Evolutionary conservation across 352 stramenopile genomes (phyloP).

Genomic region (Pythium chondricola): DNA sequence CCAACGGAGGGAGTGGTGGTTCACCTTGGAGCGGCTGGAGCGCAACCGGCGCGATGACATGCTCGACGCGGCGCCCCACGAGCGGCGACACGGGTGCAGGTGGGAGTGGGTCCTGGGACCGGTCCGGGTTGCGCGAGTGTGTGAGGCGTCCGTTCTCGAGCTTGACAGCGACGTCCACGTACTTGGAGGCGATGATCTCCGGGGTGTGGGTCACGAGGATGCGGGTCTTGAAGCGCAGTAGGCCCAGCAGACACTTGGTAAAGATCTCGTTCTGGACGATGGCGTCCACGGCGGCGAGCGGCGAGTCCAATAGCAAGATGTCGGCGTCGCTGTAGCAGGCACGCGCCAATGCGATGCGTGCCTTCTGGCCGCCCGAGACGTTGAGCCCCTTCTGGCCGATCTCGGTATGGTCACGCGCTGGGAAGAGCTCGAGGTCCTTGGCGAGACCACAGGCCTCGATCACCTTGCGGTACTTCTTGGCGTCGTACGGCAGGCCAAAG

Average conservation of each 20-base stretch:
- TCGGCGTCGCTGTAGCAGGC: slow-evolving; percentile 82
- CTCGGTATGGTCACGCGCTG: slow-evolving; percentile 77
- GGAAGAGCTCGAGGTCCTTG: slow-evolving; percentile 71
- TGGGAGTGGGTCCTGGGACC: slow-evolving; percentile 22
- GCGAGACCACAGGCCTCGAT: slow-evolving; percentile 75
- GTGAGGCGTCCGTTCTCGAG: slow-evolving; percentile 42
- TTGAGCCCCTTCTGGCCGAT: slow-evolving; percentile 66
- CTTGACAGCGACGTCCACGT: slow-evolving; percentile 48
- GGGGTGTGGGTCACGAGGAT: slow-evolving; percentile 64
- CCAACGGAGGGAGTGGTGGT: neutral
- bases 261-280: slow-evolving; percentile 83
- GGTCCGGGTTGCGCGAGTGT: slow-evolving; percentile 38
- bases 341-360: slow-evolving; percentile 72
- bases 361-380: slow-evolving; percentile 56
- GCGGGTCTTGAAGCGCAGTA: slow-evolving; percentile 61
- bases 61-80: slow-evolving; percentile 15
- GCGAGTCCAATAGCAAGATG: slow-evolving; percentile 63
- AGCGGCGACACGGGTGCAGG: slow-evolving; percentile 33
- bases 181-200: slow-evolving; percentile 58
- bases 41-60: neutral
- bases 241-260: slow-evolving; percentile 58
- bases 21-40: neutral
- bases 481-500: slow-evolving; percentile 80
- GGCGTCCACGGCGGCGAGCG: slow-evolving; percentile 39
- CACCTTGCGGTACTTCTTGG: slow-evolving; percentile 64